Evolutionary conservation across 2,329 filamentous ascomycete species (phyloP).

Genomic region (Aspergillus tubingensis): DNA sequence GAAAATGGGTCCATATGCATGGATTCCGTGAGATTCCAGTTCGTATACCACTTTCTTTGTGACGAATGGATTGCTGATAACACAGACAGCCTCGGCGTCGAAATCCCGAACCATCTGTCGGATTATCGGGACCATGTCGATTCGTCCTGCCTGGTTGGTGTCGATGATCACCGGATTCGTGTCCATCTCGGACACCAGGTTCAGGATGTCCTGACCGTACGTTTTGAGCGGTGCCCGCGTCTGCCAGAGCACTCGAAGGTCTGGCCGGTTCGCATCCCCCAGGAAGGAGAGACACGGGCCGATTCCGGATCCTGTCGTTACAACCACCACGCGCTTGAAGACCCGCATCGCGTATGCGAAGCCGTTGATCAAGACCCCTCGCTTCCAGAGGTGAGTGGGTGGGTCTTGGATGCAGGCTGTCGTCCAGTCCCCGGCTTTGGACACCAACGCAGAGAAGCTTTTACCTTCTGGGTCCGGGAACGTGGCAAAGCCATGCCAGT

Average conservation of each 20-base stretch:
- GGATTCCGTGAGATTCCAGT: constrained; percentile 65
- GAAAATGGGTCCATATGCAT: constrained; percentile 73
- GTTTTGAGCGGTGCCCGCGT: constrained; percentile 63
- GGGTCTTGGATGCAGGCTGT: constrained; percentile 61
- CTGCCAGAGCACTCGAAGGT: constrained; percentile 67
- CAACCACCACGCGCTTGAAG: constrained; percentile 65
- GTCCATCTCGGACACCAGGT: constrained; percentile 60
- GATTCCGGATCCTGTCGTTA: constrained; percentile 73
- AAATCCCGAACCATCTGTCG: constrained; percentile 53
- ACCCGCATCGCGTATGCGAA: constrained; percentile 68
- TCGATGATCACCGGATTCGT: constrained; percentile 68
- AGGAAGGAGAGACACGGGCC: constrained; percentile 68
- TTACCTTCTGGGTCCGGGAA: constrained; percentile 61
- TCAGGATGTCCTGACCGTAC: constrained; percentile 61
- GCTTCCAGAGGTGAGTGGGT: constrained; percentile 66
- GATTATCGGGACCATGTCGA: constrained; percentile 61
- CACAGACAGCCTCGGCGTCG: constrained; percentile 67
- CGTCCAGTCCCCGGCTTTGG: constrained; percentile 77
- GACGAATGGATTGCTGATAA: constrained; percentile 70
- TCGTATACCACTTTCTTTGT: constrained; percentile 70
- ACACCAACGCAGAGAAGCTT: constrained; percentile 69
- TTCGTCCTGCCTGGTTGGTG: constrained; percentile 60
- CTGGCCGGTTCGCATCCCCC: constrained; percentile 46
- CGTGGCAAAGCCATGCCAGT: constrained; percentile 77
- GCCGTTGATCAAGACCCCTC: constrained; percentile 67